Percentiles rank a stretch among this genome's conserved stretches.
Conservation (phyloP, 192 early-diverging fungal species). For the Entophlyctis luteolus region DNA sequence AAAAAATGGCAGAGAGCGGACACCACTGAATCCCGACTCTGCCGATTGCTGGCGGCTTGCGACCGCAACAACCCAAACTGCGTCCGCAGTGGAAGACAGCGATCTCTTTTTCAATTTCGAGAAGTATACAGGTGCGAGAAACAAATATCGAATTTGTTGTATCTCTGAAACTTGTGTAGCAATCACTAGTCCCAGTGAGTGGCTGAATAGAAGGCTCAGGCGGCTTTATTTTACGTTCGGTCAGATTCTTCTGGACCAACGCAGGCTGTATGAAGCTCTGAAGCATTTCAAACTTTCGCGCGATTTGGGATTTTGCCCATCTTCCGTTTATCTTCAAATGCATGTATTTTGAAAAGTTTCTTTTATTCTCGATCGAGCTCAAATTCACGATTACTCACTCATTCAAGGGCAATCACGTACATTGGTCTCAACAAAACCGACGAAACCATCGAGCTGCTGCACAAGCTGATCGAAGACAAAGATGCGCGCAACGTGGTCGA, state of each 20-base stretch:
- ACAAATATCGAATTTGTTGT: not conserved
- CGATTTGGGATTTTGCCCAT: constrained; percentile 18
- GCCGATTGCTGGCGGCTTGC: not conserved
- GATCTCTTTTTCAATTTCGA: not conserved
- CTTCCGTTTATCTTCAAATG: constrained; percentile 28
- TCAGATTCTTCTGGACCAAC: constrained; percentile 45
- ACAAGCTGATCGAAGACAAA: constrained; percentile 32
- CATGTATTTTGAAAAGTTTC: not conserved
- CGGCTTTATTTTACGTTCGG: constrained; percentile 36
- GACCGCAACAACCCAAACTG: not conserved
- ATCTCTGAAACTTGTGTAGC: not conserved
- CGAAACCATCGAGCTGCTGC: constrained; percentile 37
- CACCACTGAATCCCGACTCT: not conserved
- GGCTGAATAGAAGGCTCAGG: constrained; percentile 10
- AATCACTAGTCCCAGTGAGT: not conserved
- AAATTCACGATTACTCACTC: not conserved
- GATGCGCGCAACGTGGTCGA: constrained; percentile 28
- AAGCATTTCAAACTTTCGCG: constrained; percentile 25
- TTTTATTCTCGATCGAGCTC: not conserved
- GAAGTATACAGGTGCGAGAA: constrained; percentile 15
- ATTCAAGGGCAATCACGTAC: constrained; percentile 24
- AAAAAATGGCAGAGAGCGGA: not conserved
- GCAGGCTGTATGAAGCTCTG: constrained; percentile 41
- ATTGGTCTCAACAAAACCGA: constrained; percentile 34
- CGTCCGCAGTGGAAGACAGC: not conserved